phyloP scores from a whole-genome alignment of 371 early-diverging fungal genomes.

The Lichtheimia ornata region DNA sequence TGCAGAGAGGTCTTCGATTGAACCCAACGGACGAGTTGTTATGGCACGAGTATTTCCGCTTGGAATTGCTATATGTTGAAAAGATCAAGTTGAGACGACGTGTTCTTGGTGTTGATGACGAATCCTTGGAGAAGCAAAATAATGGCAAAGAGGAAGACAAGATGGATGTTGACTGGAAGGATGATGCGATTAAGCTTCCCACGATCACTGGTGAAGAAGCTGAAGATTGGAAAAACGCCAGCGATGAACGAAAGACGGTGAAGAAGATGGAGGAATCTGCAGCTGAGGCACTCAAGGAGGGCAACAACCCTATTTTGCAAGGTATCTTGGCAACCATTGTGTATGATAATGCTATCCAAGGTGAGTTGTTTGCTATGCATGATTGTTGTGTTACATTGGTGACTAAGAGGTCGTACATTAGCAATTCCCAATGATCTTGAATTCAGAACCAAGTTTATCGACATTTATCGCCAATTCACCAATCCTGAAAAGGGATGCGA shows the following conservation, averaged over 20 bases:
- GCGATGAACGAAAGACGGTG: constrained; percentile 33
- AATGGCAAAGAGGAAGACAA: constrained; percentile 31
- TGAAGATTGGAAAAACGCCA: constrained; percentile 34
- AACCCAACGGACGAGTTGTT: constrained; percentile 71
- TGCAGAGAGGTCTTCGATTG: constrained; percentile 88
- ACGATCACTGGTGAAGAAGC: constrained; percentile 64
- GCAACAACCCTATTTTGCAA: constrained; percentile 72
- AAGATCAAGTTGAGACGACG: constrained; percentile 82
- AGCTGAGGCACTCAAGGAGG: constrained; percentile 48
- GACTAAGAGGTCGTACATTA: constrained; percentile 10
- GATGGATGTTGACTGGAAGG: constrained; percentile 31
- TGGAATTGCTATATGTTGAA: constrained; percentile 88
- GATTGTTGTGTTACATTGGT: background rate
- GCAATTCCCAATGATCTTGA: constrained; percentile 71
- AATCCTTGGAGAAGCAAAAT: constrained; percentile 24
- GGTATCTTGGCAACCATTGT: constrained; percentile 82
- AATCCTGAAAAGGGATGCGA: constrained; percentile 51
- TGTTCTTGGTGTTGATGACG: constrained; percentile 68
- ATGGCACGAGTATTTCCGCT: constrained; percentile 92
- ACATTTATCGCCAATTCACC: constrained; percentile 66
- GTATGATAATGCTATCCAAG: constrained; percentile 82
- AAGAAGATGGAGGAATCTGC: constrained; percentile 50
- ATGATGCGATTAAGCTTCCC: constrained; percentile 58
- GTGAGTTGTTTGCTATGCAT: constrained; percentile 20
- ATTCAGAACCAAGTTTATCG: constrained; percentile 76